A percentile compares a stretch with the other conserved stretches of the same genome.
Conservation (phyloP, 2,329 filamentous ascomycete species). For the Metarhizium brunneum region DNA sequence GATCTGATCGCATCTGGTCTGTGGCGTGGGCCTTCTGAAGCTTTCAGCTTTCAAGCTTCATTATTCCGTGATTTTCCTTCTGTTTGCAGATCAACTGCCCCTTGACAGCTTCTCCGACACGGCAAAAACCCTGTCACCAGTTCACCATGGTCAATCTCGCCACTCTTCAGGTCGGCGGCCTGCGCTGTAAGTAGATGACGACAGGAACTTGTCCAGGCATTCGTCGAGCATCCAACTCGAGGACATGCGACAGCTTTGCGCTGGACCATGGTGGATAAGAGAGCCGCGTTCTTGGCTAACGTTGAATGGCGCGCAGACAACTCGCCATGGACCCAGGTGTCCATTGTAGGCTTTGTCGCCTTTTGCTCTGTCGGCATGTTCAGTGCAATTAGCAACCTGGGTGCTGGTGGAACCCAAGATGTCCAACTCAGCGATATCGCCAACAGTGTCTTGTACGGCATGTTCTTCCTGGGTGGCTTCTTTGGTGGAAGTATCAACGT, state of each 20-base stretch:
- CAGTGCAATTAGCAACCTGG: constrained; percentile 54
- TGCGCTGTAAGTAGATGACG: constrained; percentile 1
- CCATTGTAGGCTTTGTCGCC: constrained; percentile 14
- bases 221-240: neutral
- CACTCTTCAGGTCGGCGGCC: neutral
- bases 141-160: constrained; percentile 1
- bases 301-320: constrained; percentile 1
- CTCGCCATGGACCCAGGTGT: constrained; percentile 10
- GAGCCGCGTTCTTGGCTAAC: neutral
- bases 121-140: neutral
- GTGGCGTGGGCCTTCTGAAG: too few species aligned
- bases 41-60: too few species aligned
- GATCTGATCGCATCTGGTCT: too few species aligned
- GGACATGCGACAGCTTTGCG: too few species aligned
- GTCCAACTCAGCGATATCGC: constrained; percentile 23
- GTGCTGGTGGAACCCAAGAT: constrained; percentile 36
- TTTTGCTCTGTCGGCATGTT: constrained; percentile 45
- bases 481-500: constrained; percentile 7
- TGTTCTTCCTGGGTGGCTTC: constrained; percentile 6
- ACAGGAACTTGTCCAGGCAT: neutral
- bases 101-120: neutral
- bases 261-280: neutral
- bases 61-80: neutral
- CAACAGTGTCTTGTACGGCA: constrained; percentile 32
- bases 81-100: neutral